Conservation (phyloP, 2,329 filamentous ascomycete genomes). For the Ophiostoma tasmaniense region DNA sequence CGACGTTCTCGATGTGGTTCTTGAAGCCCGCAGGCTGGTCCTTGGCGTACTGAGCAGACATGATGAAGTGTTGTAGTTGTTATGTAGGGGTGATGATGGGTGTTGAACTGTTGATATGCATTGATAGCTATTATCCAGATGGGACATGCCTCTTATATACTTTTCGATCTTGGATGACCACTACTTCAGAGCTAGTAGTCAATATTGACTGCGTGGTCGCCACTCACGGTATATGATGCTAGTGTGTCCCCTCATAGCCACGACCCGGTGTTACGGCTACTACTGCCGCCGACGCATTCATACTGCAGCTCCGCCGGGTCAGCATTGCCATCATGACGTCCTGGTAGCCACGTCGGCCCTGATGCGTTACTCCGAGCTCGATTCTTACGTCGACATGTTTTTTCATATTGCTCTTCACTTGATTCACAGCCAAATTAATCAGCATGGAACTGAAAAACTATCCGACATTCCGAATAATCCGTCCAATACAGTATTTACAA, state of each 20-base stretch:
- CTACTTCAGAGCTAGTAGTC: background rate
- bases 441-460: background rate
- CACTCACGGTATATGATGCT: background rate
- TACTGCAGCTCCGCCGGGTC: background rate
- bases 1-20: constrained; percentile 23
- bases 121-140: background rate
- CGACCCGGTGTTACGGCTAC: background rate
- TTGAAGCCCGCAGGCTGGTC: constrained; percentile 26
- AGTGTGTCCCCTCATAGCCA: background rate
- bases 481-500: background rate
- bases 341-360: background rate
- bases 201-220: background rate
- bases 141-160: background rate
- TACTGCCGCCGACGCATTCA: background rate
- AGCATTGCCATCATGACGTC: background rate
- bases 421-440: background rate
- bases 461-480: background rate
- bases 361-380: background rate
- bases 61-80: background rate
- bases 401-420: background rate
- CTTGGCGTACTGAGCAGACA: constrained; percentile 22
- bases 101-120: background rate
- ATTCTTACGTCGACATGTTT: background rate
- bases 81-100: background rate
- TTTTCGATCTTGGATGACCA: background rate